Base-by-base conservation (phyloP, 176 grass and related monocot genomes). In the Aegilops umbellulata region DNA sequence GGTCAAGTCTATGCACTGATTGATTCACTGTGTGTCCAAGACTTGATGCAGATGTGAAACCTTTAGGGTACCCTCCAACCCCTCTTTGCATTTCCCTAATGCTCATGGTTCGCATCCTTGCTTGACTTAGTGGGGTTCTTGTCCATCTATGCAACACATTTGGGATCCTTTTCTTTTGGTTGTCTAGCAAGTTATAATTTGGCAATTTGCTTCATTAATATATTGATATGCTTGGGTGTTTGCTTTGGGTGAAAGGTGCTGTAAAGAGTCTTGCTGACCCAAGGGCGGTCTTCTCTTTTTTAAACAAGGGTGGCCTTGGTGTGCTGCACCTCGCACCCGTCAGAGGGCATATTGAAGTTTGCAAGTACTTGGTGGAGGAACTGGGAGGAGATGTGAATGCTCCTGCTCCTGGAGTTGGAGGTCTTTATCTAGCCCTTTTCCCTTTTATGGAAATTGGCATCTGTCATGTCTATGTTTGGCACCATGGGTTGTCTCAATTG, bases 281-380 rank as follows among this genome's bases (percentile, higher is more conserved):
- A 60, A 61, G 80, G n/a, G 5, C 3, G 1, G 5, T 65, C 3
- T 79, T 63, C n/a, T 49, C 74, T 64, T 0, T 79, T 41, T 10
- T 3, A 22, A 5, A 79, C 11, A 72, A 6, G 44, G 23, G 26
- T 32, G 87, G 76, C 11, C 5, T 31, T 32, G 60, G 23, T 46
- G 13, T 46, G 68, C 20, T 89, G 24, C 82, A 75, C 10, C 20
- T 7, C 0, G 76, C 69, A 22, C 19, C 87, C 19, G 44, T 41
- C 69, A 36, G 32, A 25, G 87, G 31, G 32, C 77, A 80, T 75
- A 69, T 80, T 5, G 77, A 85, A 60, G 22, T 89, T 62, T 89
- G 87, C 76, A 85, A 76, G 77, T 85, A 84, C 34, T 44, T 44
- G 41, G 41, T 44, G 41, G 41, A 44, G 41, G 41, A 44, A 44